Conservation (phyloP, 768 basidiomycete genomes). For the Psilocybe azurescens region DNA sequence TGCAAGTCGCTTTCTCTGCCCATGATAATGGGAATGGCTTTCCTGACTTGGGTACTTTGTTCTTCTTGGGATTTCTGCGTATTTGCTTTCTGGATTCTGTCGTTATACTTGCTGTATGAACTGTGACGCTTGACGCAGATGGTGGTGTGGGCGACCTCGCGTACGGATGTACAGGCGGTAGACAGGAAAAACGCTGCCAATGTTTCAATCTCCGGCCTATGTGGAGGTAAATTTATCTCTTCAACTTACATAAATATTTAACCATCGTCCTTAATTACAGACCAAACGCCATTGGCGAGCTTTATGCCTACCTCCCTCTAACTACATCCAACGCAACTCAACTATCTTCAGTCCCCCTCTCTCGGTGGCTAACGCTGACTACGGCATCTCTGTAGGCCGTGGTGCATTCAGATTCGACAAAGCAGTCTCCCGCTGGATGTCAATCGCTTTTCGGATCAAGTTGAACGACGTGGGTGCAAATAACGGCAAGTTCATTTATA, state of each 20-base stretch:
- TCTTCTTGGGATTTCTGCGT: no score
- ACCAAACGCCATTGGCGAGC: conserved; percentile 57
- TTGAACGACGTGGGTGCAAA: conserved; percentile 64
- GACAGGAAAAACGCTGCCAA: conserved; percentile 61
- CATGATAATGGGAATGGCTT: no score
- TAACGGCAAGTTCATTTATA: conserved; percentile 50
- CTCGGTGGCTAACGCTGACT: conserved; percentile 59
- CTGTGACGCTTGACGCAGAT: conserved; percentile 33
- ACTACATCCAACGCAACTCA: conserved; percentile 44
- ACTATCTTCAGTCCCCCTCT: conserved; percentile 50
- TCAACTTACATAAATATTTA: background rate
- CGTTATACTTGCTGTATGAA: background rate
- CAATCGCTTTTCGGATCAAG: conserved; percentile 69
- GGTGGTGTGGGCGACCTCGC: conserved; percentile 62
- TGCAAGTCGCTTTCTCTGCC: conserved; percentile 45
- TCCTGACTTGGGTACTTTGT: background rate
- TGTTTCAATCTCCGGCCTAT: conserved; percentile 76
- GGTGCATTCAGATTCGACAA: conserved; percentile 61
- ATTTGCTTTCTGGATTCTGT: no score
- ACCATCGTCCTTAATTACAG: conserved; percentile 32
- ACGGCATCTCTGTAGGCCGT: conserved; percentile 69
- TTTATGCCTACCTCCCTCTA: conserved; percentile 75
- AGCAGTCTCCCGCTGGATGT: conserved; percentile 63
- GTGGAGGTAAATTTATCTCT: conserved; percentile 60
- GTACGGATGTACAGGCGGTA: conserved; percentile 72